phyloP scores from a whole-genome alignment of 129 eudicot species.

The Pulicaria dysenterica region DNA sequence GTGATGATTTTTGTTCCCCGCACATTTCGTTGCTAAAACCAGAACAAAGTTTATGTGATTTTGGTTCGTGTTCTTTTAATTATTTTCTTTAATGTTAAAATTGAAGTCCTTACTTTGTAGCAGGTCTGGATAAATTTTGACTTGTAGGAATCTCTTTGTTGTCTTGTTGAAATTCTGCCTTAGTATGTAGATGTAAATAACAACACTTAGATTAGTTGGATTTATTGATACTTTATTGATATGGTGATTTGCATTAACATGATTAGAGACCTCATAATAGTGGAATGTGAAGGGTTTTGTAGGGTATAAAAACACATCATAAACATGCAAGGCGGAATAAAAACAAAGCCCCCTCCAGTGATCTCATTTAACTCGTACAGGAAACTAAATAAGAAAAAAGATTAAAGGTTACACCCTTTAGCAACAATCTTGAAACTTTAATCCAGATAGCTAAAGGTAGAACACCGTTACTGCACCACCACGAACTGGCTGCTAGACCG shows the following conservation, averaged over 20 bases:
- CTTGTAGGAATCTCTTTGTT: slow-evolving; percentile 47
- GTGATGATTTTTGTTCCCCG: slow-evolving; percentile 38
- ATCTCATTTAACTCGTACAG: too few relatives aligned
- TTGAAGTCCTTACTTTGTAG: slow-evolving; percentile 62
- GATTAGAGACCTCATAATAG: slow-evolving; percentile 55
- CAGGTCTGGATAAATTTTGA: slow-evolving; percentile 46
- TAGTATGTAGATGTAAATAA: slow-evolving; percentile 47
- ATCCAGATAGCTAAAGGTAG: too few relatives aligned
- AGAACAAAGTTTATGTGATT: background rate
- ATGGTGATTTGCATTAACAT: slow-evolving; percentile 16
- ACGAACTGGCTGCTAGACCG: too few relatives aligned
- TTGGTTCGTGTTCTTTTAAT: too few relatives aligned
- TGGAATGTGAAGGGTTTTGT: too few relatives aligned
- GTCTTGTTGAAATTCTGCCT: slow-evolving; percentile 67
- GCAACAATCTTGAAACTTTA: too few relatives aligned
- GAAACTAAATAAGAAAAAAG: too few relatives aligned
- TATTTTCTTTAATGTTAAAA: background rate
- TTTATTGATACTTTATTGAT: background rate
- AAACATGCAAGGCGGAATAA: too few relatives aligned
- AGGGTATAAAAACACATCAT: too few relatives aligned
- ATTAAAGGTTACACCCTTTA: too few relatives aligned
- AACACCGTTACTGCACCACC: too few relatives aligned
- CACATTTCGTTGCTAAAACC: slow-evolving; percentile 64
- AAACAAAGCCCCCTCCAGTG: too few relatives aligned
- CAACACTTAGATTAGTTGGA: slow-evolving; percentile 15